Evolutionary conservation across 2,329 filamentous ascomycete genomes (phyloP), one percentile per base, ranked within the genome.

Genomic region (Clarireedia paspali): DNA sequence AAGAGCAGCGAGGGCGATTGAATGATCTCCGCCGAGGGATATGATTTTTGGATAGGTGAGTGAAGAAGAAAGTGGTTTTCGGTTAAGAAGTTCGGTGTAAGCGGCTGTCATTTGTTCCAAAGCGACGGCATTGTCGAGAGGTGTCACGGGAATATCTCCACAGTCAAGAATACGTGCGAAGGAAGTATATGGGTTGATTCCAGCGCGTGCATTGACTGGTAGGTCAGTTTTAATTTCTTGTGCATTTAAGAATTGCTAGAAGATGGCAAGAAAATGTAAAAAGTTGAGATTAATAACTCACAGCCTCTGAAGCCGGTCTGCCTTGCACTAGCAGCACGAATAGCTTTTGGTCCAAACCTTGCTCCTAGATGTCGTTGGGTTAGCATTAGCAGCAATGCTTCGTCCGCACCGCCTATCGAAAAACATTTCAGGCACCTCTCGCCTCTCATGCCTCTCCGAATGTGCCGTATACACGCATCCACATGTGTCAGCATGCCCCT

Each of bases 81-180:
- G 63, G 23, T 66, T 60, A 1, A 62, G 62, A 1, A 68, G 62
- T 55, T 67, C 64, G 6, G 65, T 59, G 26, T 66, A 67, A 10
- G 67, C 65, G 23, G 60, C 49, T 5, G 64, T 88, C 90, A 96
- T 95, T 72, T 96, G 91, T 46, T 78, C 76, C 53, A 91, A 75
- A 0, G 91, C 91, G 15, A 95, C 76, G 1, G 77, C 82, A 69
- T 96, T 96, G 74, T 96, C 90, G 64, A 95, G 86, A 0, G 91
- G 91, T 0, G 87, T 89, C 62, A 95, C 78, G 27, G 91, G 90
- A 55, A 96, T 90, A 69, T 96, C 91, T 47, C 91, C 91, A 70
- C 91, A 96, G 75, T 96, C 91, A 50, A 92, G 76, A 57, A 96
- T 82, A 40, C 75, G 83, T 0, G 88, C 87, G 87, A 88, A 92